Evolutionary conservation across 225 moss, liverwort and hornwort genomes (phyloP).

Genomic region (Polytrichum formosum): DNA sequence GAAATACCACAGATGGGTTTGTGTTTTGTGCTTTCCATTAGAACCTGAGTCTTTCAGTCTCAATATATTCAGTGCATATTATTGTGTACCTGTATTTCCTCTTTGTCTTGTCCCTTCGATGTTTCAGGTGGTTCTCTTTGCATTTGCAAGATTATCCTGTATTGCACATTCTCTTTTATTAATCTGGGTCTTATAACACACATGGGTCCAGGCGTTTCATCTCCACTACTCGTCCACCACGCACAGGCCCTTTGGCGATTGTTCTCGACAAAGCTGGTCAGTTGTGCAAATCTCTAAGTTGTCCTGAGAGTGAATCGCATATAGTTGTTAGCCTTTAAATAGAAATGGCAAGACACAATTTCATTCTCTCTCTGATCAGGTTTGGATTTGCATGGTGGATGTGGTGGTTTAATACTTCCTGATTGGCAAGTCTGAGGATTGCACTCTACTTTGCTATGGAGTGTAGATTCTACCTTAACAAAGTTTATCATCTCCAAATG

Average conservation of each 20-base stretch:
- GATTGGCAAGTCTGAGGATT: not conserved
- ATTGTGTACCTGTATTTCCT: not conserved
- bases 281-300: not conserved
- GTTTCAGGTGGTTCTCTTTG: constrained; percentile 6
- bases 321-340: too few relatives aligned
- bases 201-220: constrained; percentile 62
- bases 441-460: too few relatives aligned
- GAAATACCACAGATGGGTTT: constrained; percentile 49
- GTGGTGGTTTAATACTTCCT: too few relatives aligned
- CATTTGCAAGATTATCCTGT: too few relatives aligned
- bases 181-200: too few relatives aligned
- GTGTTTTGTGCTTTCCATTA: not conserved
- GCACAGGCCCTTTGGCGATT: constrained; percentile 62
- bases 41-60: not conserved
- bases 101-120: constrained; percentile 7
- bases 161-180: too few relatives aligned
- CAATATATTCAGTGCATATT: not conserved
- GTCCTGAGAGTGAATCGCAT: too few relatives aligned
- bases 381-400: too few relatives aligned
- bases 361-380: too few relatives aligned
- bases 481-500: too few relatives aligned
- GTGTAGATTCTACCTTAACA: too few relatives aligned
- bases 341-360: too few relatives aligned
- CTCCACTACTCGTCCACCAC: constrained; percentile 71
- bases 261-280: constrained; percentile 71